phyloP scores from a whole-genome alignment of 352 stramenopile genomes.

The Phytophthora melonis region DNA sequence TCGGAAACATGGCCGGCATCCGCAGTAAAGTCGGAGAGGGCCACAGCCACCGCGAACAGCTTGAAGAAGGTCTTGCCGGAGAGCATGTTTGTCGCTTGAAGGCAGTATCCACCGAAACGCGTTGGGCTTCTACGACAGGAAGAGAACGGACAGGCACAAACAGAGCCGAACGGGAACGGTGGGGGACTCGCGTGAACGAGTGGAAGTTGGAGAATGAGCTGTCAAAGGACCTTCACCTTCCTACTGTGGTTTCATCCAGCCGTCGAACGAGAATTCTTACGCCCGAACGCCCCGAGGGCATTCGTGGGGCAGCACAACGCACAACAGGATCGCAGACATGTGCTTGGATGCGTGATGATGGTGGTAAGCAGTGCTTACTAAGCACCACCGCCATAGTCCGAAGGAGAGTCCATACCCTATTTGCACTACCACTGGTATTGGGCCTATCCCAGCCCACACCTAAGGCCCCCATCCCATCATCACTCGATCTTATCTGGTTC shows the following conservation, averaged over 20 bases:
- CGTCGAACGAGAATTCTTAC: background rate
- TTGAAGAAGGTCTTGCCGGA: constrained; percentile 38
- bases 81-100: constrained; percentile 32
- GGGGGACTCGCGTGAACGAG: constrained; percentile 33
- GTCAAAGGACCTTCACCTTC: background rate
- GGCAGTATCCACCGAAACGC: constrained; percentile 9
- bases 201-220: constrained; percentile 35
- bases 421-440: too few species aligned
- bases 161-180: background rate
- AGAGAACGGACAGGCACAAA: constrained; percentile 11
- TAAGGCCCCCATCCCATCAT: too few species aligned
- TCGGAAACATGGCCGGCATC: constrained; percentile 14
- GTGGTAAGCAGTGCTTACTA: too few species aligned
- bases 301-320: too few species aligned
- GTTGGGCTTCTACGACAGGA: constrained; percentile 19
- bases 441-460: too few species aligned
- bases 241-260: background rate
- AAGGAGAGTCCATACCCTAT: too few species aligned
- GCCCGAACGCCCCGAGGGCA: too few species aligned
- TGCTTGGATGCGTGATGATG: too few species aligned
- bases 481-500: too few species aligned
- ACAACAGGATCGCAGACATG: too few species aligned
- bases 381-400: too few species aligned
- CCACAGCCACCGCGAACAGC: constrained; percentile 29
- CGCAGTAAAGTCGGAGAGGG: constrained; percentile 27